A percentile compares a stretch with the other conserved stretches of the same genome.
Conservation (phyloP, 2,329 filamentous ascomycete genomes). For the Ophiostoma ips region DNA sequence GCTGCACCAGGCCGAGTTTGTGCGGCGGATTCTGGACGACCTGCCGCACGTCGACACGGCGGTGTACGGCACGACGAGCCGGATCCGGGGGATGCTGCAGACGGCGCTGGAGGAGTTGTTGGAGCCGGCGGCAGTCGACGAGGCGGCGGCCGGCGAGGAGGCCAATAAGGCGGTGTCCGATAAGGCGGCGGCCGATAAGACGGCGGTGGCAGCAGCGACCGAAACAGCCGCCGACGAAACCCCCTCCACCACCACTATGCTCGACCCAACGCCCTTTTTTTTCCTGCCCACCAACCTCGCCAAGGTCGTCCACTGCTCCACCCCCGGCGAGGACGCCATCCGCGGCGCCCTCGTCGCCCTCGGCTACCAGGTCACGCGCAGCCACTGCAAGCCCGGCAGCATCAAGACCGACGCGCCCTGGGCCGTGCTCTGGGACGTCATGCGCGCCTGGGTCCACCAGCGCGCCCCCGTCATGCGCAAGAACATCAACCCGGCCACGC, state of each 20-base stretch:
- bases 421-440: constrained; percentile 79
- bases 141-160: constrained; percentile 29
- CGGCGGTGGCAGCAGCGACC: too few relatives aligned
- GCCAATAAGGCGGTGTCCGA: constrained; percentile 19
- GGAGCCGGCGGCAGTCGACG: constrained; percentile 54
- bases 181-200: too few relatives aligned
- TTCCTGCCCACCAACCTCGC: constrained; percentile 63
- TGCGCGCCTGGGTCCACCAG: constrained; percentile 81
- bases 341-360: constrained; percentile 68
- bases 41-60: constrained; percentile 52
- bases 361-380: constrained; percentile 72
- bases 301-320: constrained; percentile 63
- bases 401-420: constrained; percentile 92
- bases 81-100: constrained; percentile 83
- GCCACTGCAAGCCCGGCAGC: constrained; percentile 77
- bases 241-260: background rate
- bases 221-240: constrained; percentile 4
- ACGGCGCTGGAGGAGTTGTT: constrained; percentile 66
- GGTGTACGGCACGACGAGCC: constrained; percentile 63
- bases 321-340: constrained; percentile 65
- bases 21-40: constrained; percentile 61
- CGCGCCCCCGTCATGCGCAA: constrained; percentile 59
- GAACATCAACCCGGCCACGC: constrained; percentile 52
- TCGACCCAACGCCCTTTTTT: constrained; percentile 75
- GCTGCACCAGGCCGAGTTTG: constrained; percentile 71